Evolutionary conservation across 768 basidiomycete genomes (phyloP).

Genomic region (Epithele typhae): DNA sequence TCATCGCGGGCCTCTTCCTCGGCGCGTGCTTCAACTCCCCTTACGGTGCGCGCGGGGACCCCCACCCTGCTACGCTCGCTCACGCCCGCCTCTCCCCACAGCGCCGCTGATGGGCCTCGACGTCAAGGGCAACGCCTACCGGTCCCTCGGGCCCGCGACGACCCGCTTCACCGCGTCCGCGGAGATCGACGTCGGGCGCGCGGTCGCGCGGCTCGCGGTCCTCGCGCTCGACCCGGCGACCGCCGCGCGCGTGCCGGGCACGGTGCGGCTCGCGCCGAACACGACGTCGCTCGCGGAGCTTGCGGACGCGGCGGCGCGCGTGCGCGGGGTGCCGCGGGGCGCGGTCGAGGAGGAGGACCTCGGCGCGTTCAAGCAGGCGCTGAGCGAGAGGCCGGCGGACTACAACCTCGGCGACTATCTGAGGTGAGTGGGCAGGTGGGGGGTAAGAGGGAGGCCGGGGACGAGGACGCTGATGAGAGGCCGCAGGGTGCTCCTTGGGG

Average conservation of each 20-base stretch:
- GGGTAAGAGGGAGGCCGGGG: too few relatives aligned
- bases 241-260: conserved; percentile 14
- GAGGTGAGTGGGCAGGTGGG: conserved; percentile 3
- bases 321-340: conserved; percentile 6
- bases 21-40: neutral
- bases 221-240: conserved; percentile 13
- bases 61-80: too few relatives aligned
- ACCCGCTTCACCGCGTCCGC: conserved; percentile 10
- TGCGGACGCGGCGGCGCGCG: conserved; percentile 7
- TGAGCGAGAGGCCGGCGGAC: conserved; percentile 7
- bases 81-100: neutral
- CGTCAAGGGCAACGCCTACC: conserved; percentile 13
- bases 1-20: conserved; percentile 12
- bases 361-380: conserved; percentile 6
- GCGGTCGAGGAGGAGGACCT: conserved; percentile 15
- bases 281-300: conserved; percentile 12
- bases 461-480: too few relatives aligned
- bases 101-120: conserved; percentile 13
- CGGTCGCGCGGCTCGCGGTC: conserved; percentile 15
- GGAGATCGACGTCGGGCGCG: conserved; percentile 16
- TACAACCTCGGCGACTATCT: conserved; percentile 5
- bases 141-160: conserved; percentile 15
- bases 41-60: too few relatives aligned
- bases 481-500: neutral
- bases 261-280: conserved; percentile 17